A percentile compares a stretch with the other conserved stretches of the same genome.
These are phyloP conservation scores for Schoenoplectus tabernaemontani DNA, from an alignment of 202 grass and related monocot genomes.

Conservation along the genomic window DNA sequence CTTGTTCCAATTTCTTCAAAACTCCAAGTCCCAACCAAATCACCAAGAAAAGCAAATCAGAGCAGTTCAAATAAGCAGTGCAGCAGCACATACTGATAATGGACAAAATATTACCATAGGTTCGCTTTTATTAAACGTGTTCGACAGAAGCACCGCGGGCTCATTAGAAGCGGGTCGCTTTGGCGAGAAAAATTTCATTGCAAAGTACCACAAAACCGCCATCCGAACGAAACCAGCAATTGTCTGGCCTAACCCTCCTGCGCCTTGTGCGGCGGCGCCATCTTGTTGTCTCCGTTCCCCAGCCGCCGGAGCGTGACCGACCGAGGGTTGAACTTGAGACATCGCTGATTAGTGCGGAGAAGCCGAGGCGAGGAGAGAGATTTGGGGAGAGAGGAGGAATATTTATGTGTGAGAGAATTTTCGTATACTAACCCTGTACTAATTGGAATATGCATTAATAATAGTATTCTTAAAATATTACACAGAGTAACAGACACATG, in stretches of 20 bases:
- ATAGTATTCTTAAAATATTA: too few species aligned
- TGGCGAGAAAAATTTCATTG: constrained; percentile 78
- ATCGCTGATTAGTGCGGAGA: constrained; percentile 37
- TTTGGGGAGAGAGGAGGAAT: neutral
- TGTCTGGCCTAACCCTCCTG: constrained; percentile 57
- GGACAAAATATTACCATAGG: constrained; percentile 41
- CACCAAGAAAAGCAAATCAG: constrained; percentile 5
- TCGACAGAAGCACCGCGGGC: constrained; percentile 62
- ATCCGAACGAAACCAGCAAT: constrained; percentile 67
- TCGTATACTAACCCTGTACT: neutral
- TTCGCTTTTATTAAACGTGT: constrained; percentile 92
- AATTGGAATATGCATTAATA: neutral
- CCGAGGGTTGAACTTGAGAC: constrained; percentile 41
- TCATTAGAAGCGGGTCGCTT: constrained; percentile 52
- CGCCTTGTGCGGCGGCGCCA: constrained; percentile 26
- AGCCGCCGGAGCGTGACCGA: constrained; percentile 9
- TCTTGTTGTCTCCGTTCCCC: constrained; percentile 28
- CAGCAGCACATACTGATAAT: neutral
- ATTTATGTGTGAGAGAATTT: constrained; percentile 7
- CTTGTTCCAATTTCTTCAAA: neutral
- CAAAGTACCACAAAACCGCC: constrained; percentile 95
- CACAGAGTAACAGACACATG: too few species aligned
- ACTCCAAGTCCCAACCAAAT: neutral
- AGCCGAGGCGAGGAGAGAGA: neutral
- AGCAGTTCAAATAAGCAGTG: neutral